Evolutionary conservation across 1,284 basidiomycete species (phyloP), one percentile per base, ranked within the genome.

Genomic region (Thelephora terrestris): DNA sequence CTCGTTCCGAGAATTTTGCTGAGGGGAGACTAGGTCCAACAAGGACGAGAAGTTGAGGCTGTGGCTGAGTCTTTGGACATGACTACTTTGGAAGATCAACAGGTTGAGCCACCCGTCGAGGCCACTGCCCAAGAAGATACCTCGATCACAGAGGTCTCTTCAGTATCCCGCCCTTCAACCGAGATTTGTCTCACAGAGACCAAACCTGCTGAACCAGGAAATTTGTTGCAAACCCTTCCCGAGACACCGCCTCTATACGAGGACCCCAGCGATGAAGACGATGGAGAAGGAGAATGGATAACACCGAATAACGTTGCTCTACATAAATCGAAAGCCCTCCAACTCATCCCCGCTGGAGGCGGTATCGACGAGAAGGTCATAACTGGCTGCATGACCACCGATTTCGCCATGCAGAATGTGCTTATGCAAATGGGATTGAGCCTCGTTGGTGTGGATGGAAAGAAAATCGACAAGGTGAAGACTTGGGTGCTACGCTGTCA

Each of bases 341-440:
- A 94, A 20, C 75, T 87, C 43, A 73, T 89, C 35, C 86, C 89
- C 3, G 71, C 73, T 18, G 63, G 18, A 69, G 69, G 50, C 63
- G 64, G 27, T 71, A 71, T 55, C 61, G 62, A 37, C 43, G 70
- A 76, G 50, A 55, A 64, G 9, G 69, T 89, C 48, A 70, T 70
- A 49, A 81, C 80, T 2, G 93, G 91, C 16, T 94, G 92, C 63
- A 92, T 99, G 89, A 99, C 96, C 2, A 91, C 90, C 35, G 96
- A 99, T 76, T 99, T 93, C 66, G 96, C 96, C 14, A 96, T 99
- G 79, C 96, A 99, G 69, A 99, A 99, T 61, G 92, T 99, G 12
- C 68, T 97, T 51, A 69, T 99, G 47, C 94, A 97, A 63, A 96
- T 99, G 89, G 89, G 90, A 0, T 69, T 99, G 48, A 86, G 84